Evolutionary conservation across 2,329 filamentous ascomycete species (phyloP).

Genomic region (Alternaria alternata): DNA sequence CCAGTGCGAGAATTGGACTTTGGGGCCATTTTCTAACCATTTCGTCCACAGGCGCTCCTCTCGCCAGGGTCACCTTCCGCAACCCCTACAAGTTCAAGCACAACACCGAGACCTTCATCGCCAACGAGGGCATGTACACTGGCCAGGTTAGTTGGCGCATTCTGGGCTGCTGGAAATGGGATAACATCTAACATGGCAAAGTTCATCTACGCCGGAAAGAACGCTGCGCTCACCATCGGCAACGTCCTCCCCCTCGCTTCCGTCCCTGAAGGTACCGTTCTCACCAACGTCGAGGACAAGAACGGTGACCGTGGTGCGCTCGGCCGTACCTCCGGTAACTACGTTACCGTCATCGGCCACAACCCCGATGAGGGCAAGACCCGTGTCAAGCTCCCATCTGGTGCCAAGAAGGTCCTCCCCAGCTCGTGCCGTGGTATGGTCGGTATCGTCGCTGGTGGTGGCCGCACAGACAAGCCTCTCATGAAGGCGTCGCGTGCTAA

Average conservation of each 20-base stretch:
- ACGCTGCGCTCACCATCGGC: conserved; percentile 93
- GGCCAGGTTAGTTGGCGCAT: conserved; percentile 69
- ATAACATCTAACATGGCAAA: conserved; percentile 32
- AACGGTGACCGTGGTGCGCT: conserved; percentile 94
- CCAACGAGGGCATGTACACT: conserved; percentile 99
- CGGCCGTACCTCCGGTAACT: conserved; percentile 98
- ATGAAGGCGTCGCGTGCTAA: conserved; percentile 99
- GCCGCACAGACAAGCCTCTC: conserved; percentile 99
- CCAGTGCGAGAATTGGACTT: conserved; percentile 10
- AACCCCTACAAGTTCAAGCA: conserved; percentile 99
- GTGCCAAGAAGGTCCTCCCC: conserved; percentile 98
- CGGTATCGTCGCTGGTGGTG: conserved; percentile 98
- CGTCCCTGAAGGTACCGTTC: conserved; percentile 98
- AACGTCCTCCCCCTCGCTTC: conserved; percentile 95
- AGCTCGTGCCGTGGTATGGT: conserved; percentile 96
- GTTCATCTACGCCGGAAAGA: conserved; percentile 99
- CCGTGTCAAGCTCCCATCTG: conserved; percentile 98
- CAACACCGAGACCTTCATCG: conserved; percentile 98
- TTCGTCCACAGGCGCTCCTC: conserved; percentile 66
- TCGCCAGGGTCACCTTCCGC: conserved; percentile 96
- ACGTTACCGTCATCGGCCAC: conserved; percentile 74
- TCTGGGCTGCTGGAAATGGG: neutral
- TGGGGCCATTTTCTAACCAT: conserved; percentile 30
- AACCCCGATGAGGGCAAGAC: conserved; percentile 86
- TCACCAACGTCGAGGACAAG: conserved; percentile 99